Percentiles rank a stretch among this genome's conserved stretches.
Conservation (phyloP, 2,329 filamentous ascomycete genomes). For the Sphaerulina populicola region DNA sequence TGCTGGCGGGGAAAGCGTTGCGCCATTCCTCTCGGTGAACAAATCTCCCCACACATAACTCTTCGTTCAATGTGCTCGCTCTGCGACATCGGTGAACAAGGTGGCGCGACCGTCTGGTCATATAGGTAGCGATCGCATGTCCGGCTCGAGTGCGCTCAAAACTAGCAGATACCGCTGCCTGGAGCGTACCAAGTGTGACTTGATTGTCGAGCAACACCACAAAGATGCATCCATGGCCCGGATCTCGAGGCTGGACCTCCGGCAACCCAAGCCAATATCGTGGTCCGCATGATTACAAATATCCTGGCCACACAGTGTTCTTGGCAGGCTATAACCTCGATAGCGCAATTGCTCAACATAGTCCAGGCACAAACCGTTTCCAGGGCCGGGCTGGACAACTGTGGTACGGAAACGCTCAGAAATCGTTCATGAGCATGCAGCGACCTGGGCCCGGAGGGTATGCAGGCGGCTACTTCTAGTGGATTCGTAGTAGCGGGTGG, state of each 20-base stretch:
- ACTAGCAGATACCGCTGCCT: too few relatives aligned
- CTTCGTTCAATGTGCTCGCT: too few relatives aligned
- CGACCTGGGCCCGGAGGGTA: not conserved
- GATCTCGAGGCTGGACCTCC: not conserved
- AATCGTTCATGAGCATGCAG: conserved; percentile 6
- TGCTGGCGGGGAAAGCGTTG: too few relatives aligned
- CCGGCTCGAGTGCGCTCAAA: too few relatives aligned
- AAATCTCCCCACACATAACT: too few relatives aligned
- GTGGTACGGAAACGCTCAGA: not conserved
- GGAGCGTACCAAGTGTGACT: too few relatives aligned
- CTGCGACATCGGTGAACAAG: too few relatives aligned
- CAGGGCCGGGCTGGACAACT: not conserved
- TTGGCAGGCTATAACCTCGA: not conserved
- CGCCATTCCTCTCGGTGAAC: too few relatives aligned
- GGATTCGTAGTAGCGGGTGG: not conserved
- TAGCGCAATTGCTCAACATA: not conserved
- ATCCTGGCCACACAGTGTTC: not conserved
- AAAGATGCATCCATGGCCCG: not conserved
- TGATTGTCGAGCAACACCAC: not conserved
- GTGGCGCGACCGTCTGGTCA: too few relatives aligned
- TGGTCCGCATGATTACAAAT: not conserved
- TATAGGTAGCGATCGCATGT: too few relatives aligned
- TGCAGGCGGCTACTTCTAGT: conserved; percentile 1
- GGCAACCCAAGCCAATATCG: not conserved
- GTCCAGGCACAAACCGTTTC: not conserved